These are phyloP conservation scores for Triangularia verruculosa DNA, from an alignment of 2,329 filamentous ascomycete genomes.

Conservation along the genomic window DNA sequence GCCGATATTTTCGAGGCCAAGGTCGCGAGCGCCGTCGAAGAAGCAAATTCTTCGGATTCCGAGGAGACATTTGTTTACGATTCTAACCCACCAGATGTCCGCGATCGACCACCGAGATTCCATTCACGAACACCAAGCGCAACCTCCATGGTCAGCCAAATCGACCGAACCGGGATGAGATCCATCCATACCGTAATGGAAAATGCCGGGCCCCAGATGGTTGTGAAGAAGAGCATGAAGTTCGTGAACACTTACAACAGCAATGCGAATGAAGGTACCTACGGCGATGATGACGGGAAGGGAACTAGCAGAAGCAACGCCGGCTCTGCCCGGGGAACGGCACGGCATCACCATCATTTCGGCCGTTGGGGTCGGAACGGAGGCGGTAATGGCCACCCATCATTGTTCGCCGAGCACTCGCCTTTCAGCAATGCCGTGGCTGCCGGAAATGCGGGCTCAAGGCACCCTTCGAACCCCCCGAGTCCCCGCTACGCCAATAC, in stretches of 20 bases:
- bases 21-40: constrained; percentile 91
- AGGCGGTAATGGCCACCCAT: constrained; percentile 63
- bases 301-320: constrained; percentile 59
- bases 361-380: constrained; percentile 72
- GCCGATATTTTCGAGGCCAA: constrained; percentile 98
- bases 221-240: constrained; percentile 91
- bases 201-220: constrained; percentile 47
- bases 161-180: constrained; percentile 58
- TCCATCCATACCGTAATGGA: constrained; percentile 69
- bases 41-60: constrained; percentile 93
- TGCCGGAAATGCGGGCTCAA: constrained; percentile 48
- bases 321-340: constrained; percentile 63
- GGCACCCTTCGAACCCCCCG: constrained; percentile 64
- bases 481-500: constrained; percentile 57
- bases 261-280: constrained; percentile 47
- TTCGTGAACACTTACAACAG: constrained; percentile 79
- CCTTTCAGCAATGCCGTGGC: constrained; percentile 62
- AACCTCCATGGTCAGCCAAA: constrained; percentile 74
- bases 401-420: constrained; percentile 73
- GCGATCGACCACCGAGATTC: constrained; percentile 67
- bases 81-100: constrained; percentile 78
- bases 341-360: constrained; percentile 69
- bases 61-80: constrained; percentile 99
- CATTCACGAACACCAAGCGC: constrained; percentile 94
- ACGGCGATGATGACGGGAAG: constrained; percentile 66